Percentiles rank a stretch among this genome's conserved stretches.
phyloP scores from a whole-genome alignment of 805 yeast genomes.

The Jamesozyma jinghongensis region DNA sequence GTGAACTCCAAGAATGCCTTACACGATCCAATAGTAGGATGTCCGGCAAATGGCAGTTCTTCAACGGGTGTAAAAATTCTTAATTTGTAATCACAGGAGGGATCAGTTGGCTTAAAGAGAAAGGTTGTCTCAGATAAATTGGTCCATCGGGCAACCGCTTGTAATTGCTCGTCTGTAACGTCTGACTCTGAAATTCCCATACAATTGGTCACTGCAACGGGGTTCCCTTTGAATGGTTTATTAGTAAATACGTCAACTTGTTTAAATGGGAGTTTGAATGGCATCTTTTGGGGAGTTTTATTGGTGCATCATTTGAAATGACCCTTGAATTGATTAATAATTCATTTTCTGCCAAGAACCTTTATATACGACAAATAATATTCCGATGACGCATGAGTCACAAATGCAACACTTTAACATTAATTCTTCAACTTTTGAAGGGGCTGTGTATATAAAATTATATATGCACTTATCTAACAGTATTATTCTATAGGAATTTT shows the following conservation, averaged over 20 bases:
- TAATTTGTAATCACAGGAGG: constrained; percentile 38
- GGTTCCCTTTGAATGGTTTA: constrained; percentile 39
- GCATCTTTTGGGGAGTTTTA: no score
- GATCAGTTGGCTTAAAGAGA: constrained; percentile 33
- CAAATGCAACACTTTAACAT: no score
- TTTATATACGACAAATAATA: no score
- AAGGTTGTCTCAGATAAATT: constrained; percentile 53
- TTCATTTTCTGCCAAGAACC: no score
- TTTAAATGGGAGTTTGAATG: constrained; percentile 21
- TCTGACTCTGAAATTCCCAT: constrained; percentile 11
- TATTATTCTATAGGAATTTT: constrained; percentile 17
- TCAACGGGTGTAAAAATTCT: constrained; percentile 40
- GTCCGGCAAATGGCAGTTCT: constrained; percentile 58
- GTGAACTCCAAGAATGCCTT: constrained; percentile 37
- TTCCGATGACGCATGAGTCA: no score
- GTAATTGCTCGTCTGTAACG: constrained; percentile 36
- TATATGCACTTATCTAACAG: no score
- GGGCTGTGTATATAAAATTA: no score
- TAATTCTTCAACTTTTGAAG: no score
- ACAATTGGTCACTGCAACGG: constrained; percentile 40
- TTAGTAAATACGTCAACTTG: constrained; percentile 32
- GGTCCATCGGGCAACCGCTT: constrained; percentile 47
- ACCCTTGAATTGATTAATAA: no score
- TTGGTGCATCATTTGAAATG: no score
- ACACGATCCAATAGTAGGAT: constrained; percentile 50